These are phyloP conservation scores for Tinospora cordifolia DNA, from an alignment of 164 flowering plant genomes.

Conservation along the genomic window DNA sequence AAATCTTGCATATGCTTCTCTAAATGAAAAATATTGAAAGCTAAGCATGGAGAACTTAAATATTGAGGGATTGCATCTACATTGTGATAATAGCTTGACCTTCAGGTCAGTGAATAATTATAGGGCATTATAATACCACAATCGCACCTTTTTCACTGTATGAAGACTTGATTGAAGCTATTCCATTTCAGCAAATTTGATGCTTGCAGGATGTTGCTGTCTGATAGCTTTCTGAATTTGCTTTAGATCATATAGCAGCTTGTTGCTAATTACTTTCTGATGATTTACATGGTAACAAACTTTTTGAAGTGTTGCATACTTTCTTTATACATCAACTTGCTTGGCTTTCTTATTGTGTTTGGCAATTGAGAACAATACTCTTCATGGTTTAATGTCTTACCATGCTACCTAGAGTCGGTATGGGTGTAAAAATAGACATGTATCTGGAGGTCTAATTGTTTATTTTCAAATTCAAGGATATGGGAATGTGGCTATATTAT, in stretches of 20 bases:
- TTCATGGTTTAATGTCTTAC: neutral
- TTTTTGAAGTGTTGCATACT: neutral
- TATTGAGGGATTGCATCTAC: constrained; percentile 2
- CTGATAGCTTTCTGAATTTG: neutral
- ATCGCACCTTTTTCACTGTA: constrained; percentile 13
- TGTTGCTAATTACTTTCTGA: constrained; percentile 2
- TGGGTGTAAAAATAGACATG: too few species aligned
- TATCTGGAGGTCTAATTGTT: too few species aligned
- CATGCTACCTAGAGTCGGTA: too few species aligned
- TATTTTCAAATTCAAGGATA: too few species aligned
- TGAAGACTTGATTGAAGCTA: constrained; percentile 14
- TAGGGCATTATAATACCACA: constrained; percentile 14
- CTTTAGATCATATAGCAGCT: neutral
- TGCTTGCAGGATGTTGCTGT: neutral
- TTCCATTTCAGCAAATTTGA: constrained; percentile 7
- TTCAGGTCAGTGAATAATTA: neutral
- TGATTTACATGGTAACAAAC: constrained; percentile 2
- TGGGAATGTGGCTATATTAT: too few species aligned
- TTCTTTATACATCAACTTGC: neutral
- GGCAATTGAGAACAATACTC: neutral
- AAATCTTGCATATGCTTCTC: constrained; percentile 3
- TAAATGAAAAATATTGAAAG: neutral
- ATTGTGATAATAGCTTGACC: too few species aligned
- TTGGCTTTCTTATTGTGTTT: neutral
- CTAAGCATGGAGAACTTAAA: neutral